These are phyloP conservation scores for Colletotrichum tamarilloi DNA, from an alignment of 2,329 filamentous ascomycete genomes.

Conservation along the genomic window DNA sequence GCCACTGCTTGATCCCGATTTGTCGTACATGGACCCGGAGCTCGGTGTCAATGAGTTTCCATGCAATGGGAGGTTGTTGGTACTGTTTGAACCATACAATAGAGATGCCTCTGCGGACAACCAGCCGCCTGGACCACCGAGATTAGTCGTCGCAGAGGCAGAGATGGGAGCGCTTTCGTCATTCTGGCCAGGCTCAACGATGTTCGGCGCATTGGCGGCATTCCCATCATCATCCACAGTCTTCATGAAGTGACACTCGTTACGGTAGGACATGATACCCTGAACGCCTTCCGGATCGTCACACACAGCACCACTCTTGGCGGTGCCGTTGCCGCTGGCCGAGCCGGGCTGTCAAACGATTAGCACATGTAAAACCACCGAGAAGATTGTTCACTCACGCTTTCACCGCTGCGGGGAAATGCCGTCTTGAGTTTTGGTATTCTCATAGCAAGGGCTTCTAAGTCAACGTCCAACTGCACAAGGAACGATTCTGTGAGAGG, in stretches of 20 bases:
- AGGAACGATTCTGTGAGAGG: constrained; percentile 95
- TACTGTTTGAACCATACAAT: constrained; percentile 38
- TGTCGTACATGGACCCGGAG: constrained; percentile 46
- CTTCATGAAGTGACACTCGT: constrained; percentile 58
- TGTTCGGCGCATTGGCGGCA: constrained; percentile 49
- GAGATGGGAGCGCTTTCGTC: constrained; percentile 38
- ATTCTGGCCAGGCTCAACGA: constrained; percentile 51
- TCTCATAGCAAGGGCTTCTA: constrained; percentile 77
- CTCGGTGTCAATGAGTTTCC: constrained; percentile 31
- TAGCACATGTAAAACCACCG: neutral
- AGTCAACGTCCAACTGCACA: constrained; percentile 90
- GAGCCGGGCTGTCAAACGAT: constrained; percentile 43
- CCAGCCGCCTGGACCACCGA: constrained; percentile 48
- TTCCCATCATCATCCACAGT: constrained; percentile 53
- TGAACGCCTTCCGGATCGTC: constrained; percentile 44
- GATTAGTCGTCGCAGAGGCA: constrained; percentile 41
- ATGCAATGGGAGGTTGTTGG: constrained; percentile 33
- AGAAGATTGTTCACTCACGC: constrained; percentile 52
- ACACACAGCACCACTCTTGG: constrained; percentile 41
- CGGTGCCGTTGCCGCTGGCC: constrained; percentile 31
- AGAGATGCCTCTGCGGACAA: constrained; percentile 53
- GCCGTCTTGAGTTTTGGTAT: constrained; percentile 67
- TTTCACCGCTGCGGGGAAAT: constrained; percentile 64
- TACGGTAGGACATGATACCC: constrained; percentile 57
- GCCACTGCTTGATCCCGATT: constrained; percentile 39